Conservation (phyloP, 176 grass and related monocot genomes). For the Aegilops umbellulata region DNA sequence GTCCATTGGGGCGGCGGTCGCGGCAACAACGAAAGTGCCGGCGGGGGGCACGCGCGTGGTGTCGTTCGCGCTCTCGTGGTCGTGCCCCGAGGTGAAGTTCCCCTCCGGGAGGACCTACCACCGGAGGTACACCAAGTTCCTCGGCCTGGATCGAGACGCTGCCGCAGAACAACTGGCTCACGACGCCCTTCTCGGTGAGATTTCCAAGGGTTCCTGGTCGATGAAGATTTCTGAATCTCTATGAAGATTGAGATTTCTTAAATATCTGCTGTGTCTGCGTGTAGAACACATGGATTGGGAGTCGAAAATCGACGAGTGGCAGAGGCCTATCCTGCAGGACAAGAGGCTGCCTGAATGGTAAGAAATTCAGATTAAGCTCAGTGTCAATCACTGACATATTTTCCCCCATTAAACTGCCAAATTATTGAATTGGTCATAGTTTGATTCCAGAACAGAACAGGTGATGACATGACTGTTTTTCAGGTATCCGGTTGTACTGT, state of each 20-base stretch:
- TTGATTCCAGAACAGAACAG: not conserved
- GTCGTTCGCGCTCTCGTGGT: conserved; percentile 69
- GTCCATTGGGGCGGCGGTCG: conserved; percentile 64
- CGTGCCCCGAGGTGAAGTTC: conserved; percentile 63
- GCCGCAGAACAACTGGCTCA: conserved; percentile 45
- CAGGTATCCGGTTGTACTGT: conserved; percentile 60
- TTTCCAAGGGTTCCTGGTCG: not conserved
- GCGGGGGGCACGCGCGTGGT: conserved; percentile 42
- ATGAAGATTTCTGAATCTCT: not conserved
- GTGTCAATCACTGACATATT: not conserved
- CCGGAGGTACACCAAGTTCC: conserved; percentile 66
- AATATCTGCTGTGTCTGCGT: not conserved
- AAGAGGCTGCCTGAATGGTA: conserved; percentile 61
- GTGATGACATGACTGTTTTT: not conserved
- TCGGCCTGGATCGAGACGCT: conserved; percentile 51
- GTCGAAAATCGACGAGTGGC: conserved; percentile 62
- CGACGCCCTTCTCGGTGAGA: conserved; percentile 59
- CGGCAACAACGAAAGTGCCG: conserved; percentile 40
- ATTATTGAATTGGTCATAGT: not conserved
- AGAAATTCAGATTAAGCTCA: not conserved
- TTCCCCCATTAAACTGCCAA: not conserved
- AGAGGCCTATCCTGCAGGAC: conserved; percentile 56
- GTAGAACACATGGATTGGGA: conserved; percentile 56
- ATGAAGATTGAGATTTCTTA: not conserved
- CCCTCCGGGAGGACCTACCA: conserved; percentile 56